phyloP scores from a whole-genome alignment of 345 rosid genomes.

The Citrus sinensis region DNA sequence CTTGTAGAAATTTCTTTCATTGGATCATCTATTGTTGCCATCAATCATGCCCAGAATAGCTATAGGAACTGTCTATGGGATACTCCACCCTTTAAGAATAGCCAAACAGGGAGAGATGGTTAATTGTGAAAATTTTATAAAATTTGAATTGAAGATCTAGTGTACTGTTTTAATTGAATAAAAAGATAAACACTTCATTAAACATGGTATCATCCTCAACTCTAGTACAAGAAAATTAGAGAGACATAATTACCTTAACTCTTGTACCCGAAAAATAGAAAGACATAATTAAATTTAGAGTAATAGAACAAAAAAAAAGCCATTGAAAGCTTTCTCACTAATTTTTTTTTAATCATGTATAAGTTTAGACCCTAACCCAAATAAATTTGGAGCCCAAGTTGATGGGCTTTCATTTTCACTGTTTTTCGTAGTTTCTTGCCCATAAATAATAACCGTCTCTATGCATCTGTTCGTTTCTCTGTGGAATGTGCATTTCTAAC shows the following conservation, averaged over 20 bases:
- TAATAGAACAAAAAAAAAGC: too few species aligned
- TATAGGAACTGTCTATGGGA: neutral
- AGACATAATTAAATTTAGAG: too few species aligned
- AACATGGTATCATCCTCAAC: too few species aligned
- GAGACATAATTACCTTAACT: too few species aligned
- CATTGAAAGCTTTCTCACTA: neutral
- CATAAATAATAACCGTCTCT: neutral
- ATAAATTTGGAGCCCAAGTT: neutral
- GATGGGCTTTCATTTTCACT: neutral
- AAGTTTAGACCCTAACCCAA: neutral
- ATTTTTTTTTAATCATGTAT: neutral
- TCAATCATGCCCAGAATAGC: neutral
- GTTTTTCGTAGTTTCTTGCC: neutral
- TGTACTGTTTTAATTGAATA: too few species aligned
- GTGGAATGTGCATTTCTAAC: too few species aligned
- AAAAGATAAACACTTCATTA: too few species aligned
- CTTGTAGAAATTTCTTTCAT: slow-evolving; percentile 1
- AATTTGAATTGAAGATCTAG: too few species aligned
- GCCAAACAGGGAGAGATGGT: neutral
- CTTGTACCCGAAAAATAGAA: too few species aligned
- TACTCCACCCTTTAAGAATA: neutral
- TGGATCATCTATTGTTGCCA: neutral
- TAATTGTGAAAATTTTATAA: too few species aligned
- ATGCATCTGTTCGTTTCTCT: neutral
- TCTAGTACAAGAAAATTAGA: too few species aligned